Evolutionary conservation across 164 flowering plant species (phyloP), one percentile per base, ranked within the genome.

Genomic region (Paratinospora sagittata): DNA sequence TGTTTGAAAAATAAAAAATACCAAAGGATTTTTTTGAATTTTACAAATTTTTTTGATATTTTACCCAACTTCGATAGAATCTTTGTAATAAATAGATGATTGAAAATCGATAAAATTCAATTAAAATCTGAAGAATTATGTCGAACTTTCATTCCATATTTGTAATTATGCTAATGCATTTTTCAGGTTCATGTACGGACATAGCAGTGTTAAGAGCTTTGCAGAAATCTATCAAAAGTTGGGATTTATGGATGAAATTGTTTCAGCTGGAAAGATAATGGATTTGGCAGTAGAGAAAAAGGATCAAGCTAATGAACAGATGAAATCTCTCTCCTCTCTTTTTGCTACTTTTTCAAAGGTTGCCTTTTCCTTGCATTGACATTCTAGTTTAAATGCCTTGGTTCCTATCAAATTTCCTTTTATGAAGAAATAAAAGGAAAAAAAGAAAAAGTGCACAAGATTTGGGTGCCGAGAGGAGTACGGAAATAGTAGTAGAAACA

Each of bases 251-350:
- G 77, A 78, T 75, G 75, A 49, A 74, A 72, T 45, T 21, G 55
- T 74, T 47, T 58, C 27, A 43, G 75, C 80, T 12, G 77, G 78
- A 71, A 65, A 72, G 37, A 65, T 68, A 34, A 55, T 78, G 75
- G 75, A 75, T 71, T 27, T 66, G 27, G 73, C 70, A 55, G 27
- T 45, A 13, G 64, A 74, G 49, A 30, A 52, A 41, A 68, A 36
- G 37, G 8, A 68, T 45, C 66, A 69, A 43, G 57, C 71, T 21
- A 67, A 68, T 27, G 78, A 75, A 16, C 73, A 58, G 36, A 12
- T 36, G 33, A 60, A 64, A 45, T 72, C 41, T 69, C 37, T 72
- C 26, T 72, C 70, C 30, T 63, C 58, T 69, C 75, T 78, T 58
- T 10, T 55, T 37, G 43, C 66, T 17, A 55, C 52, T 14, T 49